These are phyloP conservation scores for Panicum virgatum DNA, from an alignment of 202 grass and related monocot species.

Conservation along the genomic window DNA sequence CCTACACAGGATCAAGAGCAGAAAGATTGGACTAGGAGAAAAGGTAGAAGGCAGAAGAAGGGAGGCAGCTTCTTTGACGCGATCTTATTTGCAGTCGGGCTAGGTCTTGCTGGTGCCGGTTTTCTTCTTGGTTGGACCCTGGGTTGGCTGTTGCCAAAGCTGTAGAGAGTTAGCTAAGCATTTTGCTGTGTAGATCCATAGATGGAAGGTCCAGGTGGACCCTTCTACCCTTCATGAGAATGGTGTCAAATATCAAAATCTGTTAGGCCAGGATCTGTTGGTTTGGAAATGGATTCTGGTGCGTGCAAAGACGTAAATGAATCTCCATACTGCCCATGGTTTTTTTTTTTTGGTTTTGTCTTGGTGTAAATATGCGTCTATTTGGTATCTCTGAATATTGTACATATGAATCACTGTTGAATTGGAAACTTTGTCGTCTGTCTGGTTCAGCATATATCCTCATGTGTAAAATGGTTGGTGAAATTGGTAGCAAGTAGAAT, in stretches of 20 bases:
- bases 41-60: slow-evolving; percentile 43
- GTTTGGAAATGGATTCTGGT: slow-evolving; percentile 19
- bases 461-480: neutral
- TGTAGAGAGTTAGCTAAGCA: slow-evolving; percentile 33
- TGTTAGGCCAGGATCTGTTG: slow-evolving; percentile 2
- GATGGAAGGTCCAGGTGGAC: slow-evolving; percentile 14
- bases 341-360: neutral
- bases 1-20: neutral
- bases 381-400: neutral
- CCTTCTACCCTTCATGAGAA: neutral
- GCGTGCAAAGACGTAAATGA: neutral
- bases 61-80: slow-evolving; percentile 42
- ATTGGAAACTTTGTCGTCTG: neutral
- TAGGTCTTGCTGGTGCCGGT: slow-evolving; percentile 79
- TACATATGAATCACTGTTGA: slow-evolving; percentile 15
- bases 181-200: slow-evolving; percentile 20
- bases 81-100: slow-evolving; percentile 65
- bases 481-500: neutral
- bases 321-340: neutral
- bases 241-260: neutral
- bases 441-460: neutral
- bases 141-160: slow-evolving; percentile 68
- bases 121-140: slow-evolving; percentile 82
- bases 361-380: slow-evolving; percentile 23
- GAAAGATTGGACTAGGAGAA: slow-evolving; percentile 35